Evolutionary conservation across 1,284 basidiomycete genomes (phyloP), one percentile per base, ranked within the genome.

Genomic region (Ustilago tritici): DNA sequence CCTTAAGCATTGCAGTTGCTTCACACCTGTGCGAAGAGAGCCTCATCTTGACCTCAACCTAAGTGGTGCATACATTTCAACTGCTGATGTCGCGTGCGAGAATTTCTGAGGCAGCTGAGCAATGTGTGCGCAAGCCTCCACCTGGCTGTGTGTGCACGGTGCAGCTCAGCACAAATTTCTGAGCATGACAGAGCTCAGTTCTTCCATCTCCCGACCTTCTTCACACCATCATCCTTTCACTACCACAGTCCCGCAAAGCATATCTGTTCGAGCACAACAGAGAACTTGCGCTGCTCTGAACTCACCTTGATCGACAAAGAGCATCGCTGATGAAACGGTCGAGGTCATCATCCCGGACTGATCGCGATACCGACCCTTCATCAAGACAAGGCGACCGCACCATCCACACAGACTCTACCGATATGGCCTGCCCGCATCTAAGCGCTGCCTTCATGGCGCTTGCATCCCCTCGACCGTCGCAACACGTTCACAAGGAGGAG

Each of bases 401-500:
- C 19, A 32, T 2, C 3, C 19, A 32, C 40, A 38, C 59, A 10
- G 7, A 19, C 11, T 15, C 58, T 3, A 47, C 56, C 54, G 70
- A 61, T 34, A 81, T 81, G 76, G 70, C 79, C 11, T 84, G 82
- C 41, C 76, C 80, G 15, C 82, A 84, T 41, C 73, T 84, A 40
- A 67, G 61, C 28, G 79, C 66, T 19, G 78, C 78, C 38, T 79
- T 79, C 57, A 61, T 64, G 12, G 38, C 61, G 15, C 69, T 86
- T 31, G 59, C 60, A 3, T 65, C 81, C 10, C 84, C 84, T 31
- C 62, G 80, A 23, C 64, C 73, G 6, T 72, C 73, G 12, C 79
- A 84, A 56, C 66, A 70, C 7, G 84, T 95, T 0, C 92, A 95
- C 81, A 89, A 93, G 11, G 94, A 95, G 85, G 94, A 95, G 86